Base-by-base conservation (phyloP, 2,329 filamentous ascomycete species). In the Tolypocladium inflatum region DNA sequence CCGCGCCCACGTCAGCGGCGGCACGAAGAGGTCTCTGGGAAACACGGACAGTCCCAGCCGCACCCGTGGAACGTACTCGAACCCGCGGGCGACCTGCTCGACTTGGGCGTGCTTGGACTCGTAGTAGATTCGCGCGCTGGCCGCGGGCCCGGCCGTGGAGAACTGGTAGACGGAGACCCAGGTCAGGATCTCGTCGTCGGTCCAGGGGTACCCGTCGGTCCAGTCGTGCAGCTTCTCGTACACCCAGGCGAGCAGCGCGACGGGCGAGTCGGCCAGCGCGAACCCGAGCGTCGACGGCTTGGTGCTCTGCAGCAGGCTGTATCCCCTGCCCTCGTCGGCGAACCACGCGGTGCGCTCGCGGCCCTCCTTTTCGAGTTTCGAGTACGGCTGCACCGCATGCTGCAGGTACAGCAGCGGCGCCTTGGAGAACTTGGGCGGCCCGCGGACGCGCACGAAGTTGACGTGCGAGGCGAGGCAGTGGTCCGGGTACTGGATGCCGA, bases 161-260 rank as follows among this genome's bases (percentile, higher is more conserved):
- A 91, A 91, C 67, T 80, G 84, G 69, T 92, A 92, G 42, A 92
- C 80, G 54, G 78, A 83, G 1, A 91, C 72, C 89, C 88, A 93
- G 0, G 85, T 89, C 35, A 90, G 72, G 10, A 92, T 80, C 72
- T 92, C 88, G 57, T 91, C 87, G 61, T 90, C 85, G 0, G 83
- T 87, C 88, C 88, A 92, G 0, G 80, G 74, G 66, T 91, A 91
- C 1, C 64, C 65, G 64, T 92, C 88, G 0, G 85, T 85, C 89
- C 89, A 93, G 64, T 89, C 89, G 42, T 43, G 52, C 42, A 93
- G 73, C 68, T 93, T 93, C 72, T 93, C 90, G 63, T 89, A 89
- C 42, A 93, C 85, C 90, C 90, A 94, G 0, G 87, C 83, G 1
- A 93, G 75, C 4, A 91, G 73, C 0, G 81, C 87, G 0, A 89